Evolutionary conservation across 768 basidiomycete genomes (phyloP).

Genomic region (Naganishia vishniacii): DNA sequence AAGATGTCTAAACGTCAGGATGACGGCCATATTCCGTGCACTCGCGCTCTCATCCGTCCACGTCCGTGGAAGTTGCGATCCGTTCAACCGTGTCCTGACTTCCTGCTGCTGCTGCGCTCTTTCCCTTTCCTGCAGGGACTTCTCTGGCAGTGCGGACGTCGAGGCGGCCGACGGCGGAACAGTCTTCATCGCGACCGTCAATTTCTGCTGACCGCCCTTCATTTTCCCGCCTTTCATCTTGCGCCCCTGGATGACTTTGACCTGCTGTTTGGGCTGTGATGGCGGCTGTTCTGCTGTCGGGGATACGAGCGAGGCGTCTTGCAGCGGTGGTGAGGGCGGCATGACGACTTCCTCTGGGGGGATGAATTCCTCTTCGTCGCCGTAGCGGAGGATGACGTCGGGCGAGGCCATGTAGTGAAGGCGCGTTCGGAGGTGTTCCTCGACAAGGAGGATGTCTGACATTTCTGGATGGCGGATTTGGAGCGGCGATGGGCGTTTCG

Average conservation of each 20-base stretch:
- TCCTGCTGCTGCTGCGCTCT: slow-evolving; percentile 9
- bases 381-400: slow-evolving; percentile 35
- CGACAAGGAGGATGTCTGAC: slow-evolving; percentile 47
- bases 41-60: slow-evolving; percentile 42
- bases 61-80: slow-evolving; percentile 39
- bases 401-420: slow-evolving; percentile 47
- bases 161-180: background rate
- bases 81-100: slow-evolving; percentile 25
- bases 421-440: slow-evolving; percentile 47
- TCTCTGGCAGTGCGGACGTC: slow-evolving; percentile 24
- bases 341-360: slow-evolving; percentile 23
- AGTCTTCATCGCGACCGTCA: slow-evolving; percentile 13
- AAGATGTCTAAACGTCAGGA: slow-evolving; percentile 46
- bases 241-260: slow-evolving; percentile 22
- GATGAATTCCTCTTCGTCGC: slow-evolving; percentile 28
- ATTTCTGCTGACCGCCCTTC: slow-evolving; percentile 30
- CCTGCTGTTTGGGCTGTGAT: slow-evolving; percentile 16
- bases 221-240: slow-evolving; percentile 28
- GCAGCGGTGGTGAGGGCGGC: slow-evolving; percentile 4
- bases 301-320: background rate
- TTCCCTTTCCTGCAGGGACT: slow-evolving; percentile 7
- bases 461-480: slow-evolving; percentile 48
- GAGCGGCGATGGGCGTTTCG: slow-evolving; percentile 27
- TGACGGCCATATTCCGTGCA: slow-evolving; percentile 45
- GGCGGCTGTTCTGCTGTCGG: background rate